Base-by-base conservation (phyloP, 768 basidiomycete genomes). In the Lepiota venenata region DNA sequence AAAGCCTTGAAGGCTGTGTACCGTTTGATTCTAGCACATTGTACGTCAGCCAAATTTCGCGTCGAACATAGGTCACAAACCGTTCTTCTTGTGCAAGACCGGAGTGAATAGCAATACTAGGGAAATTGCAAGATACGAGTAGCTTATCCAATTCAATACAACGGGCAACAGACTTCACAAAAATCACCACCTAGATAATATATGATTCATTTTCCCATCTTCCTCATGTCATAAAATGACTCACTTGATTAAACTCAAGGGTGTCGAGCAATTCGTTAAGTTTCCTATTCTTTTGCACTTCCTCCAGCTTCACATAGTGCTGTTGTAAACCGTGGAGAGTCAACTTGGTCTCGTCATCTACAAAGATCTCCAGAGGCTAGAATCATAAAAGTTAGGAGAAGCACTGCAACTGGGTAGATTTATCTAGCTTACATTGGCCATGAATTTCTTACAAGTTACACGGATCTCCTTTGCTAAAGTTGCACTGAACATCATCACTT, bases 401-500 rank as follows among this genome's bases (percentile, higher is more conserved):
- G 11, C 56, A 22, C 49, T 36, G 4, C 43, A 41, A n/a, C 15
- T 35, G 16, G 32, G 55, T 41, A 29, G 37, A 36, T 18, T 16
- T 4, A 14, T 27, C 3, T 16, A 0, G 81, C 94, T 59, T 64
- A 98, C 97, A 67, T 92, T 96, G 29, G 91, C 91, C 97, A 99
- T 99, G 71, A 99, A 99, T 69, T 99, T 98, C 77, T 98, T 98
- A 84, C 97, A 99, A 0, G 97, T 98, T 6, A 87, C 81, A 54
- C 97, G 82, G 55, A 99, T 96, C 60, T 98, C 97, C 78, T 99
- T 98, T 54, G 93, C 85, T 57, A 99, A 75, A 1, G 97, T 99
- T 38, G 97, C 97, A 64, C 93, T 96, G 80, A 99, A 99, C 97
- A 99, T 99, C 97, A 99, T 99, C 62, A 99, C 97, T 80, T 99